Evolutionary conservation across 2,329 filamentous ascomycete species (phyloP).

Genomic region (Teratosphaeria destructans): DNA sequence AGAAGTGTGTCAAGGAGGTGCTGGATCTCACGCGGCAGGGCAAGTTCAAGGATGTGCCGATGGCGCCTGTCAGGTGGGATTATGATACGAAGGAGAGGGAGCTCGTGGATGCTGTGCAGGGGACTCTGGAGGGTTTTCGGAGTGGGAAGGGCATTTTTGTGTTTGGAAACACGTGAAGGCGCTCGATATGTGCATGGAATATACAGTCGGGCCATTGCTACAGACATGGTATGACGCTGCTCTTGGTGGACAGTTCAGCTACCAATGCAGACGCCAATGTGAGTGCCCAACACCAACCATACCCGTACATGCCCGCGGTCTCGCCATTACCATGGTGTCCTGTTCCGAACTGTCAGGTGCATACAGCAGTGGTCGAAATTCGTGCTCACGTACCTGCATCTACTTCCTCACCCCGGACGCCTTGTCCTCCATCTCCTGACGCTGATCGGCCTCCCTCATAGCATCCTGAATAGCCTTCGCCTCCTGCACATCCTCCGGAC

Average conservation of each 20-base stretch:
- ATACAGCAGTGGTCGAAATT: neutral
- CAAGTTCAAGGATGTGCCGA: conserved; percentile 71
- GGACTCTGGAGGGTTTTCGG: conserved; percentile 73
- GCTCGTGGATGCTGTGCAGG: conserved; percentile 65
- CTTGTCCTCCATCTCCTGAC: neutral
- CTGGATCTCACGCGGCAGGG: conserved; percentile 63
- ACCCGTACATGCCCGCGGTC: no score
- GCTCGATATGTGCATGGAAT: neutral
- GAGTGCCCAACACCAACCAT: neutral
- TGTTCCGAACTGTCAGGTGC: neutral
- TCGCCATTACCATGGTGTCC: neutral
- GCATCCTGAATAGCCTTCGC: neutral
- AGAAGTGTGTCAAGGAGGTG: conserved; percentile 73
- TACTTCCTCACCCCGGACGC: neutral
- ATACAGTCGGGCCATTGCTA: neutral
- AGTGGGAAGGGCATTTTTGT: conserved; percentile 85
- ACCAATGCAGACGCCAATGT: neutral
- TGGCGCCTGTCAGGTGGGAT: conserved; percentile 72
- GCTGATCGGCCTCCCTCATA: neutral
- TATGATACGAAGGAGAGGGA: conserved; percentile 64
- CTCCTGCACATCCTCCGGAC: neutral
- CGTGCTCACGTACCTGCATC: neutral
- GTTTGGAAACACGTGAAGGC: conserved; percentile 41
- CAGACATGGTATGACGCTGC: no score
- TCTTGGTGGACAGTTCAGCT: no score